Base-by-base conservation (phyloP, 257 asterid genomes). In the Solanum chiquidenum region DNA sequence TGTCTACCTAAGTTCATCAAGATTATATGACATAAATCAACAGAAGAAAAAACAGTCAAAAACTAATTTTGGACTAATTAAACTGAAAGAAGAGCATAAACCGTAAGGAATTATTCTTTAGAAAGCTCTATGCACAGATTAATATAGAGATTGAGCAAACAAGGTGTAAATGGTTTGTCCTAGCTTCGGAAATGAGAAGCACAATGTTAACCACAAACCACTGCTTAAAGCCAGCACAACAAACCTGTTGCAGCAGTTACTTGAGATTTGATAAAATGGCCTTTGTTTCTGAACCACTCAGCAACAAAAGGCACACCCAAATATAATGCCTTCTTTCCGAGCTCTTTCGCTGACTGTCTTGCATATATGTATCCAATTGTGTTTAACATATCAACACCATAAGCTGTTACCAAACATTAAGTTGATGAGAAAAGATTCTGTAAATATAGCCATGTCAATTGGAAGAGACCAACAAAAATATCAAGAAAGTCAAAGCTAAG, bases 241-340 rank as follows among this genome's bases (percentile, higher is more conserved):
- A 77, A 90, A 97, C 99, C 99, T 90, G 99, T 96, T 84, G 99
- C 99, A 76, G 99, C 99, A 71, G 99, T 97, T 74, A 97, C 98
- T 94, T 96, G 99, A 89, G 99, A 97, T 94, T 96, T 96, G 88
- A 97, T 95, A 88, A 93, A 94, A 87, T 96, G 99, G 84, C 99
- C 99, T 95, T 96, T 97, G 92, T 94, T 95, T 90, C 99, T 93
- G 95, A 97, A 96, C 99, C 99, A 97, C 92, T 97, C 99, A 29
- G 98, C 99, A 91, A 97, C 86, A 89, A 97, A 97, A 86, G 99
- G 99, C 86, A 97, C 96, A 13, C 99, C 99, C 90, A 97, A 91
- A 91, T 79, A 94, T 91, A 93, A 95, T 85, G 94, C 99, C 93
- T 97, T 97, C 96, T 97, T 97, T 77, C 99, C 99, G 83, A 97